A percentile compares a stretch with the other conserved stretches of the same genome.
These are phyloP conservation scores for Chytridium lagenaria DNA, from an alignment of 371 early-diverging fungal species.

Conservation along the genomic window DNA sequence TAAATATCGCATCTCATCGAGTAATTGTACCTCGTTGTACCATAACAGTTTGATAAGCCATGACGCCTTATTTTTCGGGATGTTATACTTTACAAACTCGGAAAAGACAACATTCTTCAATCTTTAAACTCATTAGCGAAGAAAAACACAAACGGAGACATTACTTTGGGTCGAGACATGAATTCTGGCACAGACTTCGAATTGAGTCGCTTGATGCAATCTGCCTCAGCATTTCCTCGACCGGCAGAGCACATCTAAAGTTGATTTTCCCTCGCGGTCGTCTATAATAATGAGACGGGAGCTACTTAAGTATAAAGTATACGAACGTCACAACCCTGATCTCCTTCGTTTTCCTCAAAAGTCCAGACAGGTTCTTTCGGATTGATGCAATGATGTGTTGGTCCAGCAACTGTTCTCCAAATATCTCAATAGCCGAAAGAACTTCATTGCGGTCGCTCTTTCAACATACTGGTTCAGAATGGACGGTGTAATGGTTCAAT, in stretches of 20 bases:
- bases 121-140: neutral
- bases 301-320: too few species aligned
- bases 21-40: neutral
- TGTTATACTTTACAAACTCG: neutral
- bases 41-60: slow-evolving; percentile 9
- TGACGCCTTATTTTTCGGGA: slow-evolving; percentile 4
- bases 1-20: neutral
- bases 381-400: neutral
- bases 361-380: neutral
- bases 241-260: neutral
- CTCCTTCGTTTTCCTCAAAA: neutral
- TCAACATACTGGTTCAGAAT: neutral
- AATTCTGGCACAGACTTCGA: neutral
- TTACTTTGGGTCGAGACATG: slow-evolving; percentile 2
- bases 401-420: slow-evolving; percentile 13
- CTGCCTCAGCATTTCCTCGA: neutral
- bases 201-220: neutral
- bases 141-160: neutral
- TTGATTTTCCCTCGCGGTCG: neutral
- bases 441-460: slow-evolving; percentile 19
- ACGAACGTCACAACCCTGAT: neutral
- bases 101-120: neutral
- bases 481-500: neutral
- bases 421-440: slow-evolving; percentile 28
- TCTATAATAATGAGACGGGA: neutral